phyloP scores from a whole-genome alignment of 306 rosid genomes.

The Leucaena leucocephala region DNA sequence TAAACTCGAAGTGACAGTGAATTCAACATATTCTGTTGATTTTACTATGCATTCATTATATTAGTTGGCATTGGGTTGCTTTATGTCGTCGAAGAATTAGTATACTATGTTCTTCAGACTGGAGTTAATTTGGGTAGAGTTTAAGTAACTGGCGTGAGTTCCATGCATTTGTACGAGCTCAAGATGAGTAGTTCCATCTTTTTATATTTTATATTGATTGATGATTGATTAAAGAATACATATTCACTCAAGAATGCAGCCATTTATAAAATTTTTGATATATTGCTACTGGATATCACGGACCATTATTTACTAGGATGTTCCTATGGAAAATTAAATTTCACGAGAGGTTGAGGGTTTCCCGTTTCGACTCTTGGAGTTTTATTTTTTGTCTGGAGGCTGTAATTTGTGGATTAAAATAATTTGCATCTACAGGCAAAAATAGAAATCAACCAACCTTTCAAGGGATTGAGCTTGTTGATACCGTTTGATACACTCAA shows the following conservation, averaged over 20 bases:
- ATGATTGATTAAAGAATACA: not conserved
- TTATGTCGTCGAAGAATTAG: not conserved
- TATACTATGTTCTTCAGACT: not conserved
- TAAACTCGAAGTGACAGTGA: not conserved
- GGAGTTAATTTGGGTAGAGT: not conserved
- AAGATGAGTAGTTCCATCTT: not conserved
- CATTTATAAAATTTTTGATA: not conserved
- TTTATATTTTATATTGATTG: not conserved
- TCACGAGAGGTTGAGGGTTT: not conserved
- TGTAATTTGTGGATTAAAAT: not conserved
- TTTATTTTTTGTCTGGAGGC: not conserved
- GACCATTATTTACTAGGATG: not conserved
- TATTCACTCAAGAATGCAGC: not conserved
- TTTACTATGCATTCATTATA: not conserved
- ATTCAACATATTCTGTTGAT: not conserved
- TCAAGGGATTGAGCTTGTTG: not conserved
- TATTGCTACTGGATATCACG: not conserved
- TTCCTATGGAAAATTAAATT: not conserved
- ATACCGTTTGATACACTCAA: not conserved
- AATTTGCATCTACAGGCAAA: not conserved
- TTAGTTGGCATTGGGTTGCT: not conserved
- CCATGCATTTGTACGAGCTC: not conserved
- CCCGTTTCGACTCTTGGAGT: not conserved
- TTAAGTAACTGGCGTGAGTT: not conserved
- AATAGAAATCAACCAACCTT: not conserved